phyloP scores from a whole-genome alignment of 164 flowering plant genomes.

The Pachysandra terminalis region DNA sequence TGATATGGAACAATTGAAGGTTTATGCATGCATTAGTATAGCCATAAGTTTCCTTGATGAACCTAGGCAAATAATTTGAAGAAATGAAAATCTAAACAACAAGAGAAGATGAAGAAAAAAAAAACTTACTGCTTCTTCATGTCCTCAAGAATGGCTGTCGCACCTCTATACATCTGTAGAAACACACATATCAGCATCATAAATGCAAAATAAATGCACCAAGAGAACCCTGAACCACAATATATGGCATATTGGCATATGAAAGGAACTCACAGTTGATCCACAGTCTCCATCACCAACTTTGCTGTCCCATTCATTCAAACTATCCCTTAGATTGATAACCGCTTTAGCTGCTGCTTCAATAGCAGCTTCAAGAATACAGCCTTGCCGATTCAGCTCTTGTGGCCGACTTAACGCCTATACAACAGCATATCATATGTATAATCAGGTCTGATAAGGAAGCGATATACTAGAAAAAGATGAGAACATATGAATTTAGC shows the following conservation, averaged over 20 bases:
- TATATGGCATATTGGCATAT: no score
- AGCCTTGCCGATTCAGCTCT: slow-evolving; percentile 54
- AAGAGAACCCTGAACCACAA: background rate
- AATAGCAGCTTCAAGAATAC: slow-evolving; percentile 74
- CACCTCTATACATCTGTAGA: slow-evolving; percentile 85
- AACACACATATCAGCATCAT: slow-evolving; percentile 14
- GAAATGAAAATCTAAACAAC: background rate
- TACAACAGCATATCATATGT: slow-evolving; percentile 7
- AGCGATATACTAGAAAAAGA: no score
- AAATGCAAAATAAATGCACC: slow-evolving; percentile 9
- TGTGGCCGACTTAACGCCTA: slow-evolving; percentile 56
- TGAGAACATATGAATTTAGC: no score
- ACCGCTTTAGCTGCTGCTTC: slow-evolving; percentile 79
- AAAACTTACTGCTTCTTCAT: slow-evolving; percentile 59
- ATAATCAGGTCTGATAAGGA: background rate
- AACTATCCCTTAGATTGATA: slow-evolving; percentile 52
- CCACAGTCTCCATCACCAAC: slow-evolving; percentile 99
- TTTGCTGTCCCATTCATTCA: slow-evolving; percentile 91
- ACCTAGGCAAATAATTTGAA: background rate
- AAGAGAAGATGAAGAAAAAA: background rate
- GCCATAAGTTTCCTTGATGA: background rate
- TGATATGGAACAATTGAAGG: no score
- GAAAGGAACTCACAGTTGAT: slow-evolving; percentile 63
- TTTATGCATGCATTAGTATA: background rate
- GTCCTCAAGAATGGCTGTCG: slow-evolving; percentile 77